A percentile compares a stretch with the other conserved stretches of the same genome.
phyloP scores from a whole-genome alignment of 495 filamentous ascomycete genomes.

The Hyaloscypha variabilis region DNA sequence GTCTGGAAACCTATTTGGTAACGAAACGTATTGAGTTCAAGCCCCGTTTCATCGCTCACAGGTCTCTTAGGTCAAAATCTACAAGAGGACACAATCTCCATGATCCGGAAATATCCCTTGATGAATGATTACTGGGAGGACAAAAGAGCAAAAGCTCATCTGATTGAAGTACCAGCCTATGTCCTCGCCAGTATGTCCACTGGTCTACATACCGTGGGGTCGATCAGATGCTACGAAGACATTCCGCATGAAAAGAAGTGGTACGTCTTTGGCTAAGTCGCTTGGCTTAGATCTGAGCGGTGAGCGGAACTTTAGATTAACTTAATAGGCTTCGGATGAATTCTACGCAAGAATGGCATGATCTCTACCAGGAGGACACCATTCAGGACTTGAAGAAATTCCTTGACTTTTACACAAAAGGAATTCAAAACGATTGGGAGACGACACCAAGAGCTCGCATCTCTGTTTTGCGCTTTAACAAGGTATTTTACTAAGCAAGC shows the following conservation, averaged over 20 bases:
- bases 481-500: too few species aligned
- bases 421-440: slow-evolving; percentile 45
- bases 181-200: slow-evolving; percentile 36
- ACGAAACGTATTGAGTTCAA: not conserved
- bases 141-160: slow-evolving; percentile 33
- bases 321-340: slow-evolving; percentile 34
- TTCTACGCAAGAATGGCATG: slow-evolving; percentile 44
- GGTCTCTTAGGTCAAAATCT: slow-evolving; percentile 31
- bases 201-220: slow-evolving; percentile 42
- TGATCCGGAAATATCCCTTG: slow-evolving; percentile 34
- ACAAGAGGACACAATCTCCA: slow-evolving; percentile 37
- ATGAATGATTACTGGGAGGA: slow-evolving; percentile 34
- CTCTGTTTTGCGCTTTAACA: slow-evolving; percentile 28
- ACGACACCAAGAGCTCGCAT: slow-evolving; percentile 34
- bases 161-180: slow-evolving; percentile 35
- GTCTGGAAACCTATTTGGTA: not conserved
- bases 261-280: slow-evolving; percentile 13
- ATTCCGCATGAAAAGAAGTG: slow-evolving; percentile 33
- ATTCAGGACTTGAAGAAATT: slow-evolving; percentile 37
- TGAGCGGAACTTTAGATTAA: too few species aligned
- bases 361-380: slow-evolving; percentile 36
- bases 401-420: slow-evolving; percentile 44
- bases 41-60: too few species aligned
- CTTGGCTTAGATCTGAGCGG: too few species aligned
- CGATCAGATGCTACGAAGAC: slow-evolving; percentile 39